Conservation (phyloP, 495 filamentous ascomycete genomes). For the Xeromyces bisporus region DNA sequence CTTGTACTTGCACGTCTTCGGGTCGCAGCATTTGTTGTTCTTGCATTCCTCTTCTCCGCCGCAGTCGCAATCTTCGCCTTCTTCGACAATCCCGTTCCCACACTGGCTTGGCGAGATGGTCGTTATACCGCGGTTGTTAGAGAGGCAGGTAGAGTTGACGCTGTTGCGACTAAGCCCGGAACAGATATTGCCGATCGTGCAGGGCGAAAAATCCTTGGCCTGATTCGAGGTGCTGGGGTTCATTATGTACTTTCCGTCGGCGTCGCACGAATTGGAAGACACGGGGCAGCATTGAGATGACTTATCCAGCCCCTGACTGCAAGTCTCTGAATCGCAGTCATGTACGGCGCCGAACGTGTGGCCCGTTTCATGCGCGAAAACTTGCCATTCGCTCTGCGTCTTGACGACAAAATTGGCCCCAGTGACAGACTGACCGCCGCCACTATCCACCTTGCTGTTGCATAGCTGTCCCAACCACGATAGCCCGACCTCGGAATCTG, state of each 20-base stretch:
- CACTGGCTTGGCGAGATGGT: constrained; percentile 79
- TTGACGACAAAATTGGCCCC: constrained; percentile 83
- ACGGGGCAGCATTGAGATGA: constrained; percentile 81
- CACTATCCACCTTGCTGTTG: constrained; percentile 34
- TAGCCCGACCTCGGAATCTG: constrained; percentile 73
- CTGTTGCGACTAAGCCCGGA: constrained; percentile 69
- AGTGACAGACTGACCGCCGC: constrained; percentile 46
- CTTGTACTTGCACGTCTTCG: constrained; percentile 78
- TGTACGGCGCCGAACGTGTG: constrained; percentile 95
- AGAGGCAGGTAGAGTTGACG: constrained; percentile 60
- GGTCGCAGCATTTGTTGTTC: constrained; percentile 65
- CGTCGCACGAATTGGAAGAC: constrained; percentile 50
- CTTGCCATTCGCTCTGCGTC: constrained; percentile 76
- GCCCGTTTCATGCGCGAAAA: constrained; percentile 89
- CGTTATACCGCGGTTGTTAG: constrained; percentile 64
- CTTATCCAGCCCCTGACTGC: constrained; percentile 38
- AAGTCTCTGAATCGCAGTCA: constrained; percentile 62
- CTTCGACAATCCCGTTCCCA: constrained; percentile 93
- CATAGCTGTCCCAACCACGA: constrained; percentile 90
- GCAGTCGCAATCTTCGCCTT: constrained; percentile 91
- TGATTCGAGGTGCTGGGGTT: constrained; percentile 65
- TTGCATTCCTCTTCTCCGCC: constrained; percentile 58
- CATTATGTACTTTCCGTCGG: constrained; percentile 72
- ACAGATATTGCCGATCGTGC: constrained; percentile 87
- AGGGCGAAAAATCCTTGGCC: constrained; percentile 69